Evolutionary conservation across 176 grass and related monocot genomes (phyloP).

Genomic region (Musa acuminata): DNA sequence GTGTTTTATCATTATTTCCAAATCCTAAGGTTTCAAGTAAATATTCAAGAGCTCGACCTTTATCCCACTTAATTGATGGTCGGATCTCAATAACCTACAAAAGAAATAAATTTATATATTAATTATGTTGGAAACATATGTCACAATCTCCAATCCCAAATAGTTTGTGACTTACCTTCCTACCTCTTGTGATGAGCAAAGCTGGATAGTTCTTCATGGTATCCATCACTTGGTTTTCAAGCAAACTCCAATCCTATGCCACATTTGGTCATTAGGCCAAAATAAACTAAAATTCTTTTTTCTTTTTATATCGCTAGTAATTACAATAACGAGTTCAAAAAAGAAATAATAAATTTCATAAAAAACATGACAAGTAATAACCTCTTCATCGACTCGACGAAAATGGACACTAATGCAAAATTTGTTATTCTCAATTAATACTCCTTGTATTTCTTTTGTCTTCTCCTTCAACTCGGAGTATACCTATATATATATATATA

Average conservation of each 20-base stretch:
- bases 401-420: slow-evolving; percentile 68
- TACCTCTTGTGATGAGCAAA: not conserved
- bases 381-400: slow-evolving; percentile 50
- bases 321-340: not conserved
- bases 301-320: not conserved
- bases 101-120: not conserved
- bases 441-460: slow-evolving; percentile 35
- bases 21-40: slow-evolving; percentile 33
- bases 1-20: slow-evolving; percentile 8
- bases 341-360: not conserved
- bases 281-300: too few species aligned
- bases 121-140: not conserved
- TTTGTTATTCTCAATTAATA: slow-evolving; percentile 61
- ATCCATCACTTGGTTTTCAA: not conserved
- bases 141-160: not conserved
- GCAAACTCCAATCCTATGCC: not conserved
- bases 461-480: slow-evolving; percentile 19
- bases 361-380: not conserved
- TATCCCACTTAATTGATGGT: slow-evolving; percentile 58
- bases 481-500: slow-evolving; percentile 4
- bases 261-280: too few species aligned
- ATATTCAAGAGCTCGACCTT: slow-evolving; percentile 63
- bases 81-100: slow-evolving; percentile 44
- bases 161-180: not conserved
- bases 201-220: not conserved